Evolutionary conservation across 2,329 filamentous ascomycete species (phyloP).

Genomic region (Cercospora zeae-maydis): DNA sequence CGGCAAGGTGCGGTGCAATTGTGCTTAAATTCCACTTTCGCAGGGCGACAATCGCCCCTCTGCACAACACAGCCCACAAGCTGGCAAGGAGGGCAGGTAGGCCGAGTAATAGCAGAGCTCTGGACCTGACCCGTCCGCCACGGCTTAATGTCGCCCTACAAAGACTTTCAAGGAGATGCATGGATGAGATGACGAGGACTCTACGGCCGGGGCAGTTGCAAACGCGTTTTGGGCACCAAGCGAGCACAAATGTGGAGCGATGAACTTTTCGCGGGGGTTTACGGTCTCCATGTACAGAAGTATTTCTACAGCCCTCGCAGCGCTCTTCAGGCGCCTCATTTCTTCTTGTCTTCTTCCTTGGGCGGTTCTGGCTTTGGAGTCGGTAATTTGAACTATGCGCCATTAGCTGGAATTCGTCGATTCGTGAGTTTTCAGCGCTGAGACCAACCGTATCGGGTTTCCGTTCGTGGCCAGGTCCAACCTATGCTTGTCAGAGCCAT

Average conservation of each 20-base stretch:
- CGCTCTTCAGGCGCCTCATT: conserved; percentile 7
- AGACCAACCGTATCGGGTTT: conserved; percentile 64
- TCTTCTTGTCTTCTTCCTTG: conserved; percentile 86
- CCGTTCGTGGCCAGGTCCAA: conserved; percentile 68
- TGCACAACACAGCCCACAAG: neutral
- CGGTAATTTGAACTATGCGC: conserved; percentile 78
- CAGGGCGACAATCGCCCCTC: conserved; percentile 3
- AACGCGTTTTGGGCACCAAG: neutral
- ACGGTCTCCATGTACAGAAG: conserved; percentile 15
- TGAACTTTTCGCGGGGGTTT: conserved; percentile 1
- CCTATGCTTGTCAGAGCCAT: conserved; percentile 42
- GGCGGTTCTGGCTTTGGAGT: conserved; percentile 93
- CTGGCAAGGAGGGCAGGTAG: neutral
- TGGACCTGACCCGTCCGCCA: neutral
- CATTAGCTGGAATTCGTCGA: neutral
- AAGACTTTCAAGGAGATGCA: neutral
- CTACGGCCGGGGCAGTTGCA: neutral
- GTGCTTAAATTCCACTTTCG: neutral
- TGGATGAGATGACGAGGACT: neutral
- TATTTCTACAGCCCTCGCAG: conserved; percentile 14
- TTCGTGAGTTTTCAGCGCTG: neutral
- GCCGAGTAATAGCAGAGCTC: neutral
- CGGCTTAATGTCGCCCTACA: neutral
- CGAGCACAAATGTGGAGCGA: neutral
- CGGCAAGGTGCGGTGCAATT: neutral